Evolutionary conservation across 78 protist genomes (phyloP), one percentile per base, ranked within the genome.

Genomic region (Dictyostelium brefeldianum): DNA sequence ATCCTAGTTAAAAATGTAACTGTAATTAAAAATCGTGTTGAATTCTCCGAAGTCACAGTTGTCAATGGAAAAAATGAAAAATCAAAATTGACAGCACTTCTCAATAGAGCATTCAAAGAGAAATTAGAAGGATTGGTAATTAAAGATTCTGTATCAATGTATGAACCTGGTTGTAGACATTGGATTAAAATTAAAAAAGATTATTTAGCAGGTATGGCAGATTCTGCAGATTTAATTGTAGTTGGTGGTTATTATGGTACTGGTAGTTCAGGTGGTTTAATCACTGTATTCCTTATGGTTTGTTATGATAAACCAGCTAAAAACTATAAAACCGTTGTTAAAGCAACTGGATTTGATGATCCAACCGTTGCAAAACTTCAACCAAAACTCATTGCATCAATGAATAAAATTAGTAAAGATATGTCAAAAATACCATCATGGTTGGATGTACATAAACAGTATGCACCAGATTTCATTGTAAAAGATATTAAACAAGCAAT

Each of bases 171-270:
- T n/a, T 77, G 83, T 10, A 80, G 99, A 29, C 96, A 95, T 36
- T 98, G 99, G 99, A 77, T 96, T 22, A 98, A 98, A 51, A 43
- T 98, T 48, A 98, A 98, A 80, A 96, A 94, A 65, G 99, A 98
- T 54, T 98, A 98, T 56, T 41, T 97, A n/a, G 25, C 22, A 18
- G 98, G 95, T n/a, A 71, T 96, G 94, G 96, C 96, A 18, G 99
- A 98, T 77, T 69, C 91, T 7, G 96, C 96, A n/a, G 99, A 98
- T 87, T 51, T 97, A 51, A 81, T 96, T 59, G 95, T 83, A 5
- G n/a, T 98, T 12, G 99, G 98, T 12, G 99, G 94, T 9, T 81
- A 62, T 22, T 96, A 80, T 53, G 99, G 99, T 12, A 53, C 82
- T 5, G 97, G 97, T 43, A 22, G 41, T 11, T 36, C 69, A 25